Conservation (phyloP, 129 eudicot genomes). For the Chrysanthemum seticuspe region DNA sequence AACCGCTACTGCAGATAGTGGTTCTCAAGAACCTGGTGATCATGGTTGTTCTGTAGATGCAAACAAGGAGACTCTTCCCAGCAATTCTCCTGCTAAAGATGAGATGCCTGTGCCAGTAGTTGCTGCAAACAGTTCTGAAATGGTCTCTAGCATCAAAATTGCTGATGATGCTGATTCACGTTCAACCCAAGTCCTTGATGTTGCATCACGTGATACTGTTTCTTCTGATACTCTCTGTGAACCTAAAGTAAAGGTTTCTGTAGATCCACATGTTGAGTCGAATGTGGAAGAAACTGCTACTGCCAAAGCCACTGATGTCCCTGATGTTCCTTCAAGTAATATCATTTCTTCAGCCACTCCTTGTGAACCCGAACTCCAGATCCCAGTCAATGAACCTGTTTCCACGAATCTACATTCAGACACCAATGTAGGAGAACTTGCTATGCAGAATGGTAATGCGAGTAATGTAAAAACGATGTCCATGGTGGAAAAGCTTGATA, state of each 20-base stretch:
- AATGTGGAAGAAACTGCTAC: neutral
- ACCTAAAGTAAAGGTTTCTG: constrained; percentile 11
- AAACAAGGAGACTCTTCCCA: constrained; percentile 23
- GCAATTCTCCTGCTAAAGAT: constrained; percentile 23
- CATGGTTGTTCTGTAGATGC: constrained; percentile 16
- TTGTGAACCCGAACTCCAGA: constrained; percentile 9
- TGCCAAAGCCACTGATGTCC: neutral
- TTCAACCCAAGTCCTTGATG: no score
- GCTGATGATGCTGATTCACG: no score
- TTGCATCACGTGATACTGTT: no score
- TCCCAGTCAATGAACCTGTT: constrained; percentile 4
- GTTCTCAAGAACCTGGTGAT: constrained; percentile 12
- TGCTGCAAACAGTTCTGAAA: no score
- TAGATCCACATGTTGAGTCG: neutral
- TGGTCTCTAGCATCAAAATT: no score
- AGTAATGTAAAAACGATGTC: neutral
- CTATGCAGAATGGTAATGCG: constrained; percentile 6
- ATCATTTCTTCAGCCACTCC: neutral
- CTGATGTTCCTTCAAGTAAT: neutral
- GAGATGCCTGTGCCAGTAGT: neutral
- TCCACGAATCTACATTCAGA: neutral
- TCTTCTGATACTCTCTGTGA: constrained; percentile 10
- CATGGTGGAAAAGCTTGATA: neutral
- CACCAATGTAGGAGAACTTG: constrained; percentile 13
- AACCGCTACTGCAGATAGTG: constrained; percentile 25